phyloP scores from a whole-genome alignment of 306 rosid species.

The barrel medic (Medicago truncatula) region MtrunA17r5.0-ANR NC_053049.1:13292501-13293000 shows the following conservation, averaged over 20 bases:
- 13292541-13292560: too few relatives aligned
- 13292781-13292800: background rate
- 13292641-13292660: too few relatives aligned
- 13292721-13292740: background rate
- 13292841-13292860: slow-evolving; percentile 33
- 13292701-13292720: background rate
- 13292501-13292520: too few relatives aligned
- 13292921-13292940: background rate
- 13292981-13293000: slow-evolving; percentile 10
- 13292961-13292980: slow-evolving; percentile 30
- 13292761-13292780: slow-evolving; percentile 37
- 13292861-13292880: background rate
- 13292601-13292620: too few relatives aligned
- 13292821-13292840: background rate
- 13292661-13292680: background rate
- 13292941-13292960: slow-evolving; percentile 10
- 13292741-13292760: slow-evolving; percentile 39
- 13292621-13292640: too few relatives aligned
- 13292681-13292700: background rate
- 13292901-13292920: background rate
- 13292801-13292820: background rate
- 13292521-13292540: too few relatives aligned
- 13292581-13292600: too few relatives aligned
- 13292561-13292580: too few relatives aligned
- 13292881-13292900: too few relatives aligned